phyloP scores from a whole-genome alignment of 805 yeast species.

The Metschnikowia cubensis region DNA sequence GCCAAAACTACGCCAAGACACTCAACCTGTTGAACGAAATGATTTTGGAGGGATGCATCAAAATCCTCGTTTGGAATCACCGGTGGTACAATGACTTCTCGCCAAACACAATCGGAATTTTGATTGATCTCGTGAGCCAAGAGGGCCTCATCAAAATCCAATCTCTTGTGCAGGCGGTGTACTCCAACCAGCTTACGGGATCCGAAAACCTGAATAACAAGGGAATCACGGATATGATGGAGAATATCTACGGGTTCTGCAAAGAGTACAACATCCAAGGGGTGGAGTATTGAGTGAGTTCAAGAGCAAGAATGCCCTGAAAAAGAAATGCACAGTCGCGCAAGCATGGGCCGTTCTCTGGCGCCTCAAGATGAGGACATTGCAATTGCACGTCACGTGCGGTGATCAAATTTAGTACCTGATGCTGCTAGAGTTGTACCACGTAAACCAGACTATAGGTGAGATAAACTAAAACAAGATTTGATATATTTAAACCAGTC shows the following conservation, averaged over 20 bases:
- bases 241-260: constrained; percentile 47
- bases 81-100: constrained; percentile 95
- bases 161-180: constrained; percentile 65
- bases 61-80: constrained; percentile 93
- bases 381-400: constrained; percentile 4
- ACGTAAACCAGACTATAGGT: neutral
- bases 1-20: constrained; percentile 36
- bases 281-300: constrained; percentile 23
- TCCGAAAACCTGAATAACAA: constrained; percentile 30
- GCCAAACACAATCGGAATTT: constrained; percentile 55
- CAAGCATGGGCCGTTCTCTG: neutral
- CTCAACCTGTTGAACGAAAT: constrained; percentile 46
- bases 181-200: constrained; percentile 34
- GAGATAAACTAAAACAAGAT: neutral
- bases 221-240: constrained; percentile 57
- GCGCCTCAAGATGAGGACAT: neutral
- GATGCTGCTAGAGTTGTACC: neutral
- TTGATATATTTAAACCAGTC: neutral
- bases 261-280: constrained; percentile 43
- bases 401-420: constrained; percentile 1
- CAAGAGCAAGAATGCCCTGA: neutral
- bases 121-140: constrained; percentile 61
- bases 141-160: constrained; percentile 78
- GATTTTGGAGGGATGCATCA: constrained; percentile 66
- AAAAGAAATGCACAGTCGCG: neutral